Evolutionary conservation across 1,284 basidiomycete genomes (phyloP).

Genomic region (Leccinum fallax): DNA sequence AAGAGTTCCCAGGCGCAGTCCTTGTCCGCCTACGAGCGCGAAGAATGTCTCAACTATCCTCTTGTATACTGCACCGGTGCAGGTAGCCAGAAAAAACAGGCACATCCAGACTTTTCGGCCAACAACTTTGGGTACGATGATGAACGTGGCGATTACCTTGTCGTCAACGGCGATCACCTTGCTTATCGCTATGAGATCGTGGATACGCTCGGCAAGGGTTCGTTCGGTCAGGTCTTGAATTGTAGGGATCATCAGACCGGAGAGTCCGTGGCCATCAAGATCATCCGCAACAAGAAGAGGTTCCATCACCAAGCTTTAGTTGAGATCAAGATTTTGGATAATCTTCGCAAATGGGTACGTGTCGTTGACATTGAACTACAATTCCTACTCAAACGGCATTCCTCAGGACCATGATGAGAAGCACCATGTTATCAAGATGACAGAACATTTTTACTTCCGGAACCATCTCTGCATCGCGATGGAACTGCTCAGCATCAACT

Average conservation of each 20-base stretch:
- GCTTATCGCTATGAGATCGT: conserved; percentile 96
- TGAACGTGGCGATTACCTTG: conserved; percentile 95
- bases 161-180: conserved; percentile 91
- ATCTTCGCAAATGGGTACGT: conserved; percentile 92
- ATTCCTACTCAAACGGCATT: conserved; percentile 12
- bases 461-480: conserved; percentile 98
- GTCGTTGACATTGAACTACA: conserved; percentile 14
- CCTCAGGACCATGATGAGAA: conserved; percentile 91
- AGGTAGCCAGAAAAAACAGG: conserved; percentile 79
- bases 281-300: conserved; percentile 98
- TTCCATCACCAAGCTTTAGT: conserved; percentile 99
- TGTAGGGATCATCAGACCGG: conserved; percentile 98
- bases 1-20: conserved; percentile 61
- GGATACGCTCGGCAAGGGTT: conserved; percentile 94
- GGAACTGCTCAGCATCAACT: conserved; percentile 96
- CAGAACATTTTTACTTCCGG: conserved; percentile 98
- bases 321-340: conserved; percentile 98
- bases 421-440: conserved; percentile 98
- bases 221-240: conserved; percentile 96
- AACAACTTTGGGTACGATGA: conserved; percentile 99
- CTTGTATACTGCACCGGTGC: conserved; percentile 86
- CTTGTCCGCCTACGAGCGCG: conserved; percentile 85
- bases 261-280: conserved; percentile 96
- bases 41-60: conserved; percentile 90
- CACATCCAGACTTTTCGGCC: conserved; percentile 68